Percentiles rank a stretch among this genome's conserved stretches.
Evolutionary conservation across 2,329 filamentous ascomycete genomes (phyloP).

Genomic region (Lecanoromycetidae sp.): DNA sequence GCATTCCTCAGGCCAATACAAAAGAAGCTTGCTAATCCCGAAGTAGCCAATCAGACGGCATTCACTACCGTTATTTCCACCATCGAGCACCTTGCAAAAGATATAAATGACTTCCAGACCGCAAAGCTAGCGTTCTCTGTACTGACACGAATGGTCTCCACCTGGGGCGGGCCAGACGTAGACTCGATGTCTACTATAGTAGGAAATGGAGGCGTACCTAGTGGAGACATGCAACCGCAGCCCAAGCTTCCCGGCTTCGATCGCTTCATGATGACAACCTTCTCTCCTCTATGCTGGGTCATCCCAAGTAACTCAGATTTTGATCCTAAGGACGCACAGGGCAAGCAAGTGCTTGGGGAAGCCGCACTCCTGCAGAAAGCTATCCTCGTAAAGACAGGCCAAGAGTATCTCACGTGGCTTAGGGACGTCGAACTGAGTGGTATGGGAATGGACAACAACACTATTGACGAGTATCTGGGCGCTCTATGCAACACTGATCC

Average conservation of each 20-base stretch:
- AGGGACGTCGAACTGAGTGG: conserved; percentile 33
- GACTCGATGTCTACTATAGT: conserved; percentile 20
- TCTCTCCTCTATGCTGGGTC: conserved; percentile 83
- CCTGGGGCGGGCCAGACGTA: conserved; percentile 81
- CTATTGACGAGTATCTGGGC: conserved; percentile 36
- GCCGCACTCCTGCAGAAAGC: conserved; percentile 76
- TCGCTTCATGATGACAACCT: conserved; percentile 74
- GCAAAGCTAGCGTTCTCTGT: conserved; percentile 70
- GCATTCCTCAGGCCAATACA: conserved; percentile 9
- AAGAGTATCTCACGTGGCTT: conserved; percentile 54
- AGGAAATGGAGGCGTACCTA: neutral
- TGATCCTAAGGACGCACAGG: conserved; percentile 76
- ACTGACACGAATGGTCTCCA: conserved; percentile 66
- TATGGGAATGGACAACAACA: conserved; percentile 36
- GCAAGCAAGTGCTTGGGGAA: conserved; percentile 75
- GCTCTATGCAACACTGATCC: conserved; percentile 33
- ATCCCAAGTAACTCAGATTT: conserved; percentile 69
- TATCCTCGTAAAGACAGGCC: conserved; percentile 82
- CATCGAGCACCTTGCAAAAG: conserved; percentile 71
- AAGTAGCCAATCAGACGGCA: conserved; percentile 63
- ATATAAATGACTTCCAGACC: conserved; percentile 54
- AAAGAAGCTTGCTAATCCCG: conserved; percentile 11
- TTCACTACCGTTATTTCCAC: conserved; percentile 82
- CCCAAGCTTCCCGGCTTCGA: conserved; percentile 71
- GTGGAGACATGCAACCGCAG: conserved; percentile 26